Evolutionary conservation across 306 rosid species (phyloP), one percentile per base, ranked within the genome.

Genomic region (Comarum palustre): DNA sequence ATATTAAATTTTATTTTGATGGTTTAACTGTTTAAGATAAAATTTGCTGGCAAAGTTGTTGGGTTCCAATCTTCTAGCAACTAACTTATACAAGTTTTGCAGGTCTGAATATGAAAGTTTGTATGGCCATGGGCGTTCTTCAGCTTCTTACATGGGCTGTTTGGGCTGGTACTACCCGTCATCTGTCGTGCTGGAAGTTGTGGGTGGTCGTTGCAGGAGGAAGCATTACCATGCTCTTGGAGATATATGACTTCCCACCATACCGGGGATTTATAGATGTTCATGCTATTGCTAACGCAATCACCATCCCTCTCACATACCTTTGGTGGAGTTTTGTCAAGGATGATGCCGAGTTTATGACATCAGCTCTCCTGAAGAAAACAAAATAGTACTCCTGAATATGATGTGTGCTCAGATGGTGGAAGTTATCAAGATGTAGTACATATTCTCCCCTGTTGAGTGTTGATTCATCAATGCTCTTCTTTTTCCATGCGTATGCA

Each of bases 291-390:
- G 80, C 90, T 89, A 89, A 88, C 55, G 96, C 97, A 50, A 81
- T 86, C 60, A 84, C 81, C 58, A 83, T 91, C 81, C 97, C 99
- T 63, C 81, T 88, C 24, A 82, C 99, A 22, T 94, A 81, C 83
- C 80, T 94, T 22, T 91, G 91, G 97, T 94, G 99, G 99, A 88
- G 93, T 82, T 91, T 88, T 75, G 82, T 88, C 75, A 87, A 95
- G 79, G 96, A 91, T 64, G 99, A 94, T 72, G 97, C 97, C 2
- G 97, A 89, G 82, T 91, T 84, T 77, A 81, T 83, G 71, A 91
- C 96, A 68, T 12, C 75, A 22, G 50, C 74, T 46, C 87, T 85
- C 65, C 87, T 84, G 51, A 91, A 94, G 89, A 94, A 94, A 80
- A 80, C 71, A 7, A 90, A 88, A 76, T 89, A 91, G 81, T 47